phyloP scores from a whole-genome alignment of 805 yeast species.

The Candida sakaeoensis region DNA sequence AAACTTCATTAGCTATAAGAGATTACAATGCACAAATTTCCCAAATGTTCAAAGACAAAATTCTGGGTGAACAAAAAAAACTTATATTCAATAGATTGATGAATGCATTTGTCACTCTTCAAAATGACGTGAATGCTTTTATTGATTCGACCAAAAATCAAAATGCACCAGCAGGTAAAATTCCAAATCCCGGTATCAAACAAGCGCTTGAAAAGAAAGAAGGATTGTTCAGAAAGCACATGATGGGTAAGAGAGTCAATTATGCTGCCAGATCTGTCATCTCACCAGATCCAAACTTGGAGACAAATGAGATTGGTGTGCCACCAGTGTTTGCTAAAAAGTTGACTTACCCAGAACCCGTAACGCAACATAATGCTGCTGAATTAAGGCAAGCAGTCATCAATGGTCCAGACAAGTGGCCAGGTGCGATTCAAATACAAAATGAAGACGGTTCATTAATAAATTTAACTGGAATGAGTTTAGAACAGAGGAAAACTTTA shows the following conservation, averaged over 20 bases:
- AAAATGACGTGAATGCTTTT: conserved; percentile 91
- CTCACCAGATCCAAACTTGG: conserved; percentile 97
- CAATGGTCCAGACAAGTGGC: conserved; percentile 98
- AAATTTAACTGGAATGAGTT: conserved; percentile 81
- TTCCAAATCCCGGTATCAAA: conserved; percentile 91
- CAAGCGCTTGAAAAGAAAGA: conserved; percentile 98
- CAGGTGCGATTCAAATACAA: conserved; percentile 96
- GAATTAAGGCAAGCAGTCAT: conserved; percentile 92
- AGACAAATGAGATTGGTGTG: conserved; percentile 96
- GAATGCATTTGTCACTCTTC: conserved; percentile 93
- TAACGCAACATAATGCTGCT: conserved; percentile 84
- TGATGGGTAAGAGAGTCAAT: conserved; percentile 99
- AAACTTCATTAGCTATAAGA: conserved; percentile 76
- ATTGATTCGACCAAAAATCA: conserved; percentile 90
- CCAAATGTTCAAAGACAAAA: conserved; percentile 42
- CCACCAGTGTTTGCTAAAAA: conserved; percentile 98
- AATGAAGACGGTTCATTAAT: conserved; percentile 88
- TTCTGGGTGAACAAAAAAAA: conserved; percentile 62
- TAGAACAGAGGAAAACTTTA: conserved; percentile 90
- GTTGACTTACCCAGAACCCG: conserved; percentile 97
- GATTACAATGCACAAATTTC: conserved; percentile 85
- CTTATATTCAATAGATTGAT: conserved; percentile 81
- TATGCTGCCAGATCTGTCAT: conserved; percentile 98
- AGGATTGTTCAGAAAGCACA: conserved; percentile 95
- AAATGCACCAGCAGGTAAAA: conserved; percentile 59